phyloP scores from a whole-genome alignment of 192 early-diverging fungal species.

The Coemansia guatemalensis region DNA sequence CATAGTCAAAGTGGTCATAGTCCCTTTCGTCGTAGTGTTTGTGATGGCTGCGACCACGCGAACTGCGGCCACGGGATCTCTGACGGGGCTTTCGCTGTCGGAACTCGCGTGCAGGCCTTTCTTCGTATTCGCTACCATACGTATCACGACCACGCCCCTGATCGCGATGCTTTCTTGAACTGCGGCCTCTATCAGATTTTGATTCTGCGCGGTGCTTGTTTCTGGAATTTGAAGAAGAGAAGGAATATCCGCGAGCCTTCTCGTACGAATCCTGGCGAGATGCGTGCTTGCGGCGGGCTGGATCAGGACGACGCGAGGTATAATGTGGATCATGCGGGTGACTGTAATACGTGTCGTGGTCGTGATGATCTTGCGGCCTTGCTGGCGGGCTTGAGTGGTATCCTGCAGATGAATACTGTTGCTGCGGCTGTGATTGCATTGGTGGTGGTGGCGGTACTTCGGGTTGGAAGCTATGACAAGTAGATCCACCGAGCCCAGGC shows the following conservation, averaged over 20 bases:
- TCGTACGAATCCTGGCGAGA: conserved; percentile 22
- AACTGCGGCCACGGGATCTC: conserved; percentile 16
- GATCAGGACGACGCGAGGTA: conserved; percentile 6
- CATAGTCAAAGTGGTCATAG: conserved; percentile 37
- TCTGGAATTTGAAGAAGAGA: conserved; percentile 22
- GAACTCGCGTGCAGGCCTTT: conserved; percentile 18
- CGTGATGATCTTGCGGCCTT: conserved; percentile 7
- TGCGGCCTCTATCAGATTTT: conserved; percentile 6
- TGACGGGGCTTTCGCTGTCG: conserved; percentile 19
- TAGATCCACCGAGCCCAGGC: conserved; percentile 45
- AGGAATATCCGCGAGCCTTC: conserved; percentile 10
- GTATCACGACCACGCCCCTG: conserved; percentile 14
- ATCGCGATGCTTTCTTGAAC: conserved; percentile 9
- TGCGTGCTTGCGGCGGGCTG: conserved; percentile 1
- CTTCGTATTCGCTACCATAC: conserved; percentile 24
- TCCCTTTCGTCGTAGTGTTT: conserved; percentile 12
- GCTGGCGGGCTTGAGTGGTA: conserved; percentile 1
- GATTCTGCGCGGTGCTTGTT: conserved; percentile 1
- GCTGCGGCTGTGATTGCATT: conserved; percentile 11
- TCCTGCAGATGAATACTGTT: not conserved
- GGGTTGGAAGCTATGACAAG: conserved; percentile 49
- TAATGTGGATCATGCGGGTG: conserved; percentile 9
- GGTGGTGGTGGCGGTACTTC: conserved; percentile 4
- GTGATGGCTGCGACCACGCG: conserved; percentile 10
- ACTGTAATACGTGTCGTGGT: conserved; percentile 6